Evolutionary conservation across 768 basidiomycete genomes (phyloP), one percentile per base, ranked within the genome.

Genomic region (Tricholoma terreum): DNA sequence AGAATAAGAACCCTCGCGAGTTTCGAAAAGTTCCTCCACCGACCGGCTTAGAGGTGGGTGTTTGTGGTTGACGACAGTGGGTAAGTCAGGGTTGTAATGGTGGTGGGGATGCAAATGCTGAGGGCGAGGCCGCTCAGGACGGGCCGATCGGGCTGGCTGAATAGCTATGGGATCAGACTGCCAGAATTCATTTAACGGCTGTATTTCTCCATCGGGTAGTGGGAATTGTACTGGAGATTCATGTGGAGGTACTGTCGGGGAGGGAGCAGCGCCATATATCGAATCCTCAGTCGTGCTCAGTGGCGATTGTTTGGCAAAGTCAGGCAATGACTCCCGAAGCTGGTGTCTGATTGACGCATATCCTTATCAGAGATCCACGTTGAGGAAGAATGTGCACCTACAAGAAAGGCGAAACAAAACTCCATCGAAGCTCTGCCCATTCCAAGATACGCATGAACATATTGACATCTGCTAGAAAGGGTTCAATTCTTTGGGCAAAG

Each of bases 361-460:
- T 27, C 12, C 43, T 14, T 6, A 6, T 49, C 27, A 49, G 46
- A 49, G n/a, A 49, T 50, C 35, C 3, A 11, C n/a, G 10, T 5
- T 10, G 42, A 40, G 45, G 34, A 27, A 56, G n/a, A 52, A 24
- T 24, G 15, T 40, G 19, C 8, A 66, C 77, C 63, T 52, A 80
- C 79, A 78, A 48, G 21, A 73, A 61, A 4, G 59, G 53, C 1
- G 58, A 51, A 14, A 63, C 64, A 62, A 64, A 68, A n/a, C 76
- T 59, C 79, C 79, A 76, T 27, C 71, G 67, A 14, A 52, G 59
- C 52, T 68, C 57, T 1, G 65, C 63, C 55, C 59, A 65, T 68
- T 81, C 74, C 24, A 87, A 71, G 7, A 75, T 71, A 4, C 70
- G 65, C 40, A 84, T 67, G 42, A 83, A 75, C n/a, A 72, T 68